Base-by-base conservation (phyloP, 768 basidiomycete species). In the Butyriboletus loyo region DNA sequence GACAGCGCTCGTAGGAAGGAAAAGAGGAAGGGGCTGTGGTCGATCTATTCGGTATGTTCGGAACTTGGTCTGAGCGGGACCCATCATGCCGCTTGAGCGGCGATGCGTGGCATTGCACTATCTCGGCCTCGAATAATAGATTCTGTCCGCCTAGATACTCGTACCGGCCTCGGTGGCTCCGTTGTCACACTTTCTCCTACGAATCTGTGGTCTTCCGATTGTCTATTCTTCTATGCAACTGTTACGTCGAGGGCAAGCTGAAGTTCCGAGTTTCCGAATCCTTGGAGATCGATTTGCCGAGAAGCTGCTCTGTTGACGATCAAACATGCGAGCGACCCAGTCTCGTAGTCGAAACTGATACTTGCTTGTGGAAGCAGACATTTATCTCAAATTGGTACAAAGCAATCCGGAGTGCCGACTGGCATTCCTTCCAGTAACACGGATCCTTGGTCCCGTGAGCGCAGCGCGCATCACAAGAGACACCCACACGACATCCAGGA, bases 31-130 rank as follows among this genome's bases (percentile, higher is more conserved):
- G 63, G 63, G 17, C n/a, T 56, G 8, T 57, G 66, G 63, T 66
- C 65, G 0, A 66, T 66, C 40, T 66, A 66, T 52, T 67, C 66
- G 22, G 66, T 66, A 7, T 58, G 55, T 44, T 60, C 65, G 0
- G 65, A 67, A n/a, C 52, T 67, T 14, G 59, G 58, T 30, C 37
- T 54, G 42, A 59, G 49, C 35, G 59, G 54, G 36, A 31, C 22
- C 5, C 37, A 53, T 32, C 58, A 40, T 17, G 44, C 38, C 7
- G 32, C 46, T 17, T 55, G 48, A 63, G 32, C 10, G 39, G 32
- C 10, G 39, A 35, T 7, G 7, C 10, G 5, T 3, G 7, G 32
- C 22, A n/a, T 25, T n/a, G 17, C 24, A 11, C 17, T 17, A 15
- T 5, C 15, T 46, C 24, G 1, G n/a, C 19, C 34, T 46, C n/a